Evolutionary conservation across 352 stramenopile species (phyloP), one percentile per base, ranked within the genome.

Genomic region (Pythium folliculosum): DNA sequence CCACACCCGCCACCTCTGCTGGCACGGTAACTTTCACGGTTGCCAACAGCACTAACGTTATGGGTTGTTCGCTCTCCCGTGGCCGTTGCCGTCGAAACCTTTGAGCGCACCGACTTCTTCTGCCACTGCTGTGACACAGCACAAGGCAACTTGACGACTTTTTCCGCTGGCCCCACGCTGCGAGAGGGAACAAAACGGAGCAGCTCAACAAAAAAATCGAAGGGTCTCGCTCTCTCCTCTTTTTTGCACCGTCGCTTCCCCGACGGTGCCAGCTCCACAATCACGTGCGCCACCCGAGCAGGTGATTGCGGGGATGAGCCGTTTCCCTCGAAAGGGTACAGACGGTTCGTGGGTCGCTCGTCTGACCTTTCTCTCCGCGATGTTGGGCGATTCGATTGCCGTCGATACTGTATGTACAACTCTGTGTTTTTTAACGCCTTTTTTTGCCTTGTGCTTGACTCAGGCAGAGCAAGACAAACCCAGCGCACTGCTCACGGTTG

Each of bases 201-300:
- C 23, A 43, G 13, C 27, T 32, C 27, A 35, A 10, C n/a, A 57
- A 67, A 67, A 67, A 67, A 60, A 60, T 67, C 60, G 60, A 67
- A 67, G 59, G 37, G 12, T 19, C n/a, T 19, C 56, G 25, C 12
- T 21, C 25, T 35, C 37, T 32, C 38, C 23, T 50, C 44, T 61
- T 48, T 38, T 64, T 48, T 56, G 47, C 49, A 64, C 47, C 19
- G 13, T 66, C 60, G 47, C 60, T 59, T 19, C 25, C 38, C 5
- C 45, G 54, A 7, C 10, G 4, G 40, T n/a, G 40, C 40, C 17
- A 19, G 40, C 40, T 40, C 8, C 35, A 32, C 27, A 40, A 40
- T 40, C 35, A 40, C 35, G 35, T 47, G 40, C 40, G 40, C 40
- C 40, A 47, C 14, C 40, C 40, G 40, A n/a, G 54, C 32, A 45